A percentile compares a stretch with the other conserved stretches of the same genome.
Evolutionary conservation across 2,329 filamentous ascomycete genomes (phyloP).

Genomic region (Ambrosiella beaveri): DNA sequence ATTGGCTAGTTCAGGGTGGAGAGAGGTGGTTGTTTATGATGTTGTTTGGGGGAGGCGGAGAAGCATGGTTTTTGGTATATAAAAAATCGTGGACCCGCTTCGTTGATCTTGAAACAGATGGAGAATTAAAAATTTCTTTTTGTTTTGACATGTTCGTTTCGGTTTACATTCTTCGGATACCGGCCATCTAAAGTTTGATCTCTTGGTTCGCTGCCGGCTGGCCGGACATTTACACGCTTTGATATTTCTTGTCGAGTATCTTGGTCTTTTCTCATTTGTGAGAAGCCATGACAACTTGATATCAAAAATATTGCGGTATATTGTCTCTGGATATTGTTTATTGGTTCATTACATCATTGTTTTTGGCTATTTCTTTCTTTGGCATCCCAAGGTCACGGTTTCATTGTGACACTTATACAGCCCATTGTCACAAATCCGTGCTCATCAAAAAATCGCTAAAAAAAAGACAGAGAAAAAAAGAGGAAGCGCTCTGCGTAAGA

Average conservation of each 20-base stretch:
- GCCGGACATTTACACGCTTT: background rate
- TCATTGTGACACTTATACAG: too few species aligned
- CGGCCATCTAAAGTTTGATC: background rate
- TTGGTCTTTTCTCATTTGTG: background rate
- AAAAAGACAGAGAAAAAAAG: too few species aligned
- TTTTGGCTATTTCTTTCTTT: too few species aligned
- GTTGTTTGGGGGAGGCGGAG: background rate
- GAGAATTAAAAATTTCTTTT: background rate
- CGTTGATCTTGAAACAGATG: background rate
- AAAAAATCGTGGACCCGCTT: background rate
- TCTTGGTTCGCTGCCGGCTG: background rate
- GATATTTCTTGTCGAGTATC: background rate
- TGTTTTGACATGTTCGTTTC: background rate
- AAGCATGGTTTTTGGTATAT: background rate
- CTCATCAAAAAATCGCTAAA: too few species aligned
- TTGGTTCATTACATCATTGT: too few species aligned
- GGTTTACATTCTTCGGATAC: background rate
- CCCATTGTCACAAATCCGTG: too few species aligned
- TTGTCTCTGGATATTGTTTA: too few species aligned
- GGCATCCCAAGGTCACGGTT: too few species aligned
- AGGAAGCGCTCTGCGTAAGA: background rate
- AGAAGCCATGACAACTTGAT: too few species aligned
- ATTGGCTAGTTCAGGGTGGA: background rate
- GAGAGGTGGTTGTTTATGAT: background rate
- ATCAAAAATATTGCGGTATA: too few species aligned